Evolutionary conservation across 371 early-diverging fungal genomes (phyloP), one percentile per base, ranked within the genome.

Genomic region (Syncephalis plumigaleata): DNA sequence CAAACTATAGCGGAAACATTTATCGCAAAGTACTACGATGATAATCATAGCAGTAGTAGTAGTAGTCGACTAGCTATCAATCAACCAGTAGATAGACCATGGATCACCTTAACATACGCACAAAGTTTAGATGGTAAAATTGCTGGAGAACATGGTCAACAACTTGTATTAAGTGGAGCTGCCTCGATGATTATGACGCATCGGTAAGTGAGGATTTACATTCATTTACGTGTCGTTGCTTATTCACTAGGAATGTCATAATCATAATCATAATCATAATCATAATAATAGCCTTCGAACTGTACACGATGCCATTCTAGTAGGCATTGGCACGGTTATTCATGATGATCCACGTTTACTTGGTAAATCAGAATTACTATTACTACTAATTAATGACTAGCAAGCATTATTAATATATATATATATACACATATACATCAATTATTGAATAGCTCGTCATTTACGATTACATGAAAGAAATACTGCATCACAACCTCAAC

Each of bases 61-160:
- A 11, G 18, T 3, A 11, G 22, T 20, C 43, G 24, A 43, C 43
- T 18, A 18, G 13, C 43, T 22, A 22, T 22, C 16, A 24, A 43
- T 11, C 5, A 18, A 3, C 2, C 43, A 11, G 4, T 36, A 9
- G 16, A 23, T 1, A 18, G 50, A 7, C 73, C 74, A 2, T 59
- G 55, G 36, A 66, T 86, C 8, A 86, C 88, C 1, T 60, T 91
- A 45, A 86, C 90, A 2, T 89, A 68, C 63, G 93, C 93, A 1
- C 92, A 91, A 62, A 84, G 90, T 50, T 61, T 91, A 31, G 92
- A 92, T 62, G 89, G 87, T 18, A 82, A 75, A 54, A 88, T 92
- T 16, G 71, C 81, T 1, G 65, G 64, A 4, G 58, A 45, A 4
- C 54, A 59, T 4, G 71, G 73, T 7, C 68, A 67, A 44, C 84